phyloP scores from a whole-genome alignment of 2,329 filamentous ascomycete genomes.

The Nemania abortiva region DNA sequence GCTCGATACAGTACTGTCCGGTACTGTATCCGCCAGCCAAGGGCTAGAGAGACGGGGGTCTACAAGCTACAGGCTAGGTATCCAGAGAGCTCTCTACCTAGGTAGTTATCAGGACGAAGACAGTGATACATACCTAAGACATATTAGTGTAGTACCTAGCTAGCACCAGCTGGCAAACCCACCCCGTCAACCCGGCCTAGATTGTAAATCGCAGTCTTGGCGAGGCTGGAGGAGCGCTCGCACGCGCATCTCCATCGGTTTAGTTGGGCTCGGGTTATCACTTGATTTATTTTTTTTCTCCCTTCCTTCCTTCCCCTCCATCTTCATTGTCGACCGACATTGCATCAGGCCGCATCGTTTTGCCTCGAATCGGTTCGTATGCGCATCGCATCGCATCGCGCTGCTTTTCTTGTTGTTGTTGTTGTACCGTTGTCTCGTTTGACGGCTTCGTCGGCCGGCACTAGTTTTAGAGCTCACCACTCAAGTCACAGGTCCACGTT shows the following conservation, averaged over 20 bases:
- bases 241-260: conserved; percentile 28
- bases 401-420: conserved; percentile 3
- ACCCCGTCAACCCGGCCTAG: conserved; percentile 2
- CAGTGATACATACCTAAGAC: not conserved
- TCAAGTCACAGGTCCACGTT: conserved; percentile 29
- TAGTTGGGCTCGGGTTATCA: conserved; percentile 33
- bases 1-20: not conserved
- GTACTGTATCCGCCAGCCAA: not conserved
- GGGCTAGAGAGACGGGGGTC: not conserved
- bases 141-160: not conserved
- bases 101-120: not conserved
- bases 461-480: conserved; percentile 35
- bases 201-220: conserved; percentile 30
- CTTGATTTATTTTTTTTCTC: conserved; percentile 9
- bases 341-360: not conserved
- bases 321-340: conserved; percentile 1
- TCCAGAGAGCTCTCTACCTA: conserved; percentile 1
- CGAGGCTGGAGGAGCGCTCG: conserved; percentile 43
- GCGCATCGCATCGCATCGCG: conserved; percentile 3
- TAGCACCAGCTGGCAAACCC: conserved; percentile 23
- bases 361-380: not conserved
- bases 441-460: conserved; percentile 32
- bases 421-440: conserved; percentile 3
- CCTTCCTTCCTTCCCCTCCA: not conserved
- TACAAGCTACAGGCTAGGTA: not conserved